Evolutionary conservation across 2,329 filamentous ascomycete species (phyloP).

Genomic region (Lasiodiplodia sp.): DNA sequence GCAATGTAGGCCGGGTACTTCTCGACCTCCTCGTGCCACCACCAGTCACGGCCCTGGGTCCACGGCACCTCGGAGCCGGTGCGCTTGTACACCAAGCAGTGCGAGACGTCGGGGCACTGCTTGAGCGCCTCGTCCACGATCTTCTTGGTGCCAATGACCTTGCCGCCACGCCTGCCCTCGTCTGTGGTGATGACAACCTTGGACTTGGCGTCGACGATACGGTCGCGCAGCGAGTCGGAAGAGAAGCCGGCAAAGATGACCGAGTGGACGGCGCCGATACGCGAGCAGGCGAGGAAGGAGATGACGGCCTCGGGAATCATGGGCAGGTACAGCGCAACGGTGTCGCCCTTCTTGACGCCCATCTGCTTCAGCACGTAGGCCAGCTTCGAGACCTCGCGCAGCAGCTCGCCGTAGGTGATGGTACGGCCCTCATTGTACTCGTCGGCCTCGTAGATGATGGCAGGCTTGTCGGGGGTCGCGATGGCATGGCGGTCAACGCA

Average conservation of each 20-base stretch:
- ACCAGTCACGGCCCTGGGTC: conserved; percentile 87
- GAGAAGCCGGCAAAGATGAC: conserved; percentile 99
- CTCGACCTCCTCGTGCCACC: conserved; percentile 99
- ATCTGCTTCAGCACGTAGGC: conserved; percentile 91
- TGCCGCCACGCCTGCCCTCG: conserved; percentile 97
- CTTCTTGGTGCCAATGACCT: conserved; percentile 97
- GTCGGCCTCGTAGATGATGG: conserved; percentile 98
- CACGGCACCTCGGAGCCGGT: conserved; percentile 92
- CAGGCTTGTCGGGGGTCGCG: conserved; percentile 89
- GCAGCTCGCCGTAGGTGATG: conserved; percentile 91
- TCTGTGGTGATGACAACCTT: conserved; percentile 97
- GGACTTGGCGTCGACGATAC: conserved; percentile 87
- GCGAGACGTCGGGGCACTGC: conserved; percentile 87
- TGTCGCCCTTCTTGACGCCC: conserved; percentile 96
- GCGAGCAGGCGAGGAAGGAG: conserved; percentile 86
- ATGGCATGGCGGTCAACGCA: conserved; percentile 97
- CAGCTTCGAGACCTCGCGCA: conserved; percentile 87
- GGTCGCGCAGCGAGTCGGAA: conserved; percentile 92
- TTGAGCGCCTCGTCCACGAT: conserved; percentile 98
- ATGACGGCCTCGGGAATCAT: conserved; percentile 98
- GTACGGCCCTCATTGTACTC: conserved; percentile 86
- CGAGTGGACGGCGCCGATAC: conserved; percentile 95
- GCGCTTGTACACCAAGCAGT: conserved; percentile 91
- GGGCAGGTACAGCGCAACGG: conserved; percentile 94
- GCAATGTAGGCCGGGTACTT: conserved; percentile 95